These are phyloP conservation scores for Chalciporus sp. DNA, from an alignment of 1,284 basidiomycete species.

Conservation along the genomic window DNA sequence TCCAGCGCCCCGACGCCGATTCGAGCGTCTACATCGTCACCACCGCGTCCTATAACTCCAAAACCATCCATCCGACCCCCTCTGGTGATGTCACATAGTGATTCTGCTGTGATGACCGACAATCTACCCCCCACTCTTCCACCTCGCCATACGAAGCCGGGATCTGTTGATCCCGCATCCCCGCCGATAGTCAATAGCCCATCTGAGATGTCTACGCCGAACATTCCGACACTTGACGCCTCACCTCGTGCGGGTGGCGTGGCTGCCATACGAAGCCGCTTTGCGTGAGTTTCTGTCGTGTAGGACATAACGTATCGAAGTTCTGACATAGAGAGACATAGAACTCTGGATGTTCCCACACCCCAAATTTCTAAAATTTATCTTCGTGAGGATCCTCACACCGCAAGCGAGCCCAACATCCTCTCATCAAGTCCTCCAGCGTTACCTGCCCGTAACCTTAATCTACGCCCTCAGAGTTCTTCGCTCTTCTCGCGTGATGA, in stretches of 20 bases:
- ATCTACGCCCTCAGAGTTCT: slow-evolving; percentile 13
- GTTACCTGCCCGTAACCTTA: slow-evolving; percentile 18
- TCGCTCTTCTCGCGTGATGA: slow-evolving; percentile 27
- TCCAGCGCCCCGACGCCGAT: slow-evolving; percentile 14
- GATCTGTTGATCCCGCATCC: slow-evolving; percentile 1
- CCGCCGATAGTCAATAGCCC: slow-evolving; percentile 4
- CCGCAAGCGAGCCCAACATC: slow-evolving; percentile 29
- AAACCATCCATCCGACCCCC: slow-evolving; percentile 14
- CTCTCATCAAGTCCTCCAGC: slow-evolving; percentile 27
- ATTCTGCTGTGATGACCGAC: slow-evolving; percentile 12
- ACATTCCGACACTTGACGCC: neutral
- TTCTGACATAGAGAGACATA: neutral
- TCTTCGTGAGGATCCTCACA: slow-evolving; percentile 15
- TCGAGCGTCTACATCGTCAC: slow-evolving; percentile 7
- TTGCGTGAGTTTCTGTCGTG: slow-evolving; percentile 23
- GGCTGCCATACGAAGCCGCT: slow-evolving; percentile 12
- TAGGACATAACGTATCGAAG: neutral
- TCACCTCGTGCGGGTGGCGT: slow-evolving; percentile 14
- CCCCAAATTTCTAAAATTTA: slow-evolving; percentile 8
- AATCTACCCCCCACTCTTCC: slow-evolving; percentile 16
- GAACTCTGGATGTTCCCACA: slow-evolving; percentile 12
- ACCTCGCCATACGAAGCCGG: slow-evolving; percentile 16
- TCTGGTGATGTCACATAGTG: slow-evolving; percentile 23
- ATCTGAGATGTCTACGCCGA: neutral
- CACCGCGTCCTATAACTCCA: slow-evolving; percentile 23